Base-by-base conservation (phyloP, 2,329 filamentous ascomycete species). In the Nemania sp. region DNA sequence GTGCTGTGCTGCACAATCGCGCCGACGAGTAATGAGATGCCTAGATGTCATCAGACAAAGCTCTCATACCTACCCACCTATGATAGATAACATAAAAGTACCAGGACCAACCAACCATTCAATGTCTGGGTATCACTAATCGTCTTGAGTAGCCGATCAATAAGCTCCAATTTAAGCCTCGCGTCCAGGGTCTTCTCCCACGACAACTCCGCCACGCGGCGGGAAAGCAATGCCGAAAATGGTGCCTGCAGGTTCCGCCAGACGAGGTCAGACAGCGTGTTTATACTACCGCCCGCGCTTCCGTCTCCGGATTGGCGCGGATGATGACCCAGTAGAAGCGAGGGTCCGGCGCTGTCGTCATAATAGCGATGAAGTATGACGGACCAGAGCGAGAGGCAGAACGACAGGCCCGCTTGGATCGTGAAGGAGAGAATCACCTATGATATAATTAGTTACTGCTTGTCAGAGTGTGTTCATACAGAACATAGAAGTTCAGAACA, bases 21-120 rank as follows among this genome's bases (percentile, higher is more conserved):
- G n/a, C 15, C 44, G 26, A 47, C 22, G 6, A 47, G 30, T 20
- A 47, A 47, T 1, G 44, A 47, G n/a, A 47, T 37, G 5, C 31
- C 44, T 47, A 6, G 8, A 0, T 2, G n/a, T n/a, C 28, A 6
- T 37, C 11, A 37, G 23, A 28, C 2, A 20, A 37, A 37, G 2
- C 3, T 28, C 6, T 37, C 12, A 2, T 20, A 0, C 12, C n/a
- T n/a, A n/a, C n/a, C n/a, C n/a, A n/a, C n/a, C n/a, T n/a, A n/a
- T n/a, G n/a, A n/a, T n/a, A n/a, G n/a, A n/a, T n/a, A n/a, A n/a
- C n/a, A n/a, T n/a, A n/a, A n/a, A n/a, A 3, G 6, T 46, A 14
- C 7, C n/a, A 36, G 30, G 12, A 14, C 14, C 6, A 26, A 14
- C 33, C 1, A 19, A 37, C 44, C 44, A 28, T 47, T 37, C 4